Percentiles rank a stretch among this genome's conserved stretches.
Conservation (phyloP, 208 protist species). For the Acanthamoeba lenticulata region DNA sequence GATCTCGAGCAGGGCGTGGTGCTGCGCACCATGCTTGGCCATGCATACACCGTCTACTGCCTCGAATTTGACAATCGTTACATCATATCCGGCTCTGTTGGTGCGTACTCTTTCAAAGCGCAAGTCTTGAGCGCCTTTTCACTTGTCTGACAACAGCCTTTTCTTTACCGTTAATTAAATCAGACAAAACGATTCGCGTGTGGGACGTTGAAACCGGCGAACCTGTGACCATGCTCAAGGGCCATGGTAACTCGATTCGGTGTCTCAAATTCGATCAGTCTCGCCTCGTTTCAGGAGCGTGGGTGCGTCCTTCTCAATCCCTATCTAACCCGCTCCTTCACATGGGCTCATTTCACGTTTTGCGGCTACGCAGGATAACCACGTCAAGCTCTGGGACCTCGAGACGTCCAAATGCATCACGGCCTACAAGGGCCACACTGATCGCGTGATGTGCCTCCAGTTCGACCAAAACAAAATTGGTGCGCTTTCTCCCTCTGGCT, state of each 20-base stretch:
- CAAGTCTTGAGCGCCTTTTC: neutral
- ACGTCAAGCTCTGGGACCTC: constrained; percentile 50
- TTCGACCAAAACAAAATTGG: constrained; percentile 52
- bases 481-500: neutral
- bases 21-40: neutral
- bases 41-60: constrained; percentile 46
- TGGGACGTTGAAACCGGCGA: constrained; percentile 27
- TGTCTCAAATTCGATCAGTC: constrained; percentile 42
- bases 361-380: neutral
- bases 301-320: neutral
- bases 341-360: neutral
- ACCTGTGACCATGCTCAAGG: constrained; percentile 6
- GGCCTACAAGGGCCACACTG: constrained; percentile 18
- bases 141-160: no score
- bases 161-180: no score
- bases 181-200: constrained; percentile 51
- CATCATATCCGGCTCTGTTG: constrained; percentile 41
- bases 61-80: constrained; percentile 25
- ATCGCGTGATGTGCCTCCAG: constrained; percentile 53
- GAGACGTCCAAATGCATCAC: constrained; percentile 17
- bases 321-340: neutral
- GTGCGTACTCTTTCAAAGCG: neutral
- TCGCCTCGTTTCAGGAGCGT: neutral
- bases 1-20: neutral
- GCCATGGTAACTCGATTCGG: constrained; percentile 38